Evolutionary conservation across 805 yeast genomes (phyloP).

Genomic region (Ogataea degrootiae): DNA sequence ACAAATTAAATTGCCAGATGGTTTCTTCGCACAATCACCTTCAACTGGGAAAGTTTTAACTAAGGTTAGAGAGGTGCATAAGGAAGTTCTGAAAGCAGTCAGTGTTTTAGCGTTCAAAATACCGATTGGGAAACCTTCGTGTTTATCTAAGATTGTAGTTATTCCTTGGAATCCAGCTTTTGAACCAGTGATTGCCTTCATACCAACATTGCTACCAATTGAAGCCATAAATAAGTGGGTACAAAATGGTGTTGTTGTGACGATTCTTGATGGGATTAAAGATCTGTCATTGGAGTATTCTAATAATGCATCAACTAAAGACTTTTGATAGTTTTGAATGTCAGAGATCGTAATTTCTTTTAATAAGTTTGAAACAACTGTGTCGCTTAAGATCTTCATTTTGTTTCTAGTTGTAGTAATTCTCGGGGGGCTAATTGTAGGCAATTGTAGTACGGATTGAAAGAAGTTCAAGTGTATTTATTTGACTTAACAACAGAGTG

Average conservation of each 20-base stretch:
- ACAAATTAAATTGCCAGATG: slow-evolving; percentile 31
- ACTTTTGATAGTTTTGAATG: slow-evolving; percentile 32
- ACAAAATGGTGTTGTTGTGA: slow-evolving; percentile 34
- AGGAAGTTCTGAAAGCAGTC: slow-evolving; percentile 66
- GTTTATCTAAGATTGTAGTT: slow-evolving; percentile 45
- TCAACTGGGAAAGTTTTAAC: slow-evolving; percentile 30
- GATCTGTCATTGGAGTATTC: slow-evolving; percentile 40
- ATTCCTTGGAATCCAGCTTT: slow-evolving; percentile 56
- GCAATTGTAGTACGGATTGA: not conserved
- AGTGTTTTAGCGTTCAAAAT: slow-evolving; percentile 52
- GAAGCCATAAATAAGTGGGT: slow-evolving; percentile 65
- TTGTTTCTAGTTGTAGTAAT: not conserved
- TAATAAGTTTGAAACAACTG: slow-evolving; percentile 27
- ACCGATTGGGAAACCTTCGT: slow-evolving; percentile 47
- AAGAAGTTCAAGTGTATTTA: not conserved
- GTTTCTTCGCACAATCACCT: slow-evolving; percentile 8
- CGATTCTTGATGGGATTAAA: slow-evolving; percentile 52
- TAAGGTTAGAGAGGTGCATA: slow-evolving; percentile 48
- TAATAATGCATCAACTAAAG: slow-evolving; percentile 33
- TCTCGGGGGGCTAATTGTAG: not conserved
- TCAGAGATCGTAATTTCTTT: slow-evolving; percentile 21
- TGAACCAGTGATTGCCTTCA: slow-evolving; percentile 58
- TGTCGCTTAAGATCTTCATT: slow-evolving; percentile 34
- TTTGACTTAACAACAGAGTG: not conserved
- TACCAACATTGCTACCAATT: slow-evolving; percentile 50